Conservation (phyloP, 768 basidiomycete genomes). For the Holtermanniella nyarrowii region DNA sequence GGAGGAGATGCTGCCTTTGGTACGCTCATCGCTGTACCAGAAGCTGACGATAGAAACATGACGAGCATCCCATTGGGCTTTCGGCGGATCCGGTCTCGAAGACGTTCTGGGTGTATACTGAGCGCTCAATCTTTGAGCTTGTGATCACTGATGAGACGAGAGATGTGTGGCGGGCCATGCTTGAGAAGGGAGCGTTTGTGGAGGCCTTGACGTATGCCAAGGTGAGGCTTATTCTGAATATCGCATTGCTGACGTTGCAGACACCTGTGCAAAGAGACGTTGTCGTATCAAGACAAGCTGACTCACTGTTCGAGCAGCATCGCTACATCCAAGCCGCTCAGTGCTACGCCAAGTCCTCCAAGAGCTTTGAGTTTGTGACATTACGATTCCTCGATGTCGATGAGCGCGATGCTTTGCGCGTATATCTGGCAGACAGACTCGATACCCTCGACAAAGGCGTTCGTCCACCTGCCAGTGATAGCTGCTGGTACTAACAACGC, state of each 20-base stretch:
- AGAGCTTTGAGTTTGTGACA: constrained; percentile 83
- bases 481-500: background rate
- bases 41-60: constrained; percentile 51
- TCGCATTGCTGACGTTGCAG: constrained; percentile 43
- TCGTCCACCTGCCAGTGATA: constrained; percentile 41
- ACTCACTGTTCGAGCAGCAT: constrained; percentile 63
- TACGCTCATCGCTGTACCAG: constrained; percentile 41
- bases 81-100: constrained; percentile 73
- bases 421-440: constrained; percentile 76
- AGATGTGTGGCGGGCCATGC: constrained; percentile 86
- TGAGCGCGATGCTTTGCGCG: constrained; percentile 80
- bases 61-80: constrained; percentile 62
- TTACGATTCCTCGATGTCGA: constrained; percentile 80
- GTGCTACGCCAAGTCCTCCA: constrained; percentile 68
- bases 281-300: constrained; percentile 73
- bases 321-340: constrained; percentile 86
- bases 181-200: constrained; percentile 68
- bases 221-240: constrained; percentile 45
- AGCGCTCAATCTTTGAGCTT: constrained; percentile 78
- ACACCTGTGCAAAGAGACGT: constrained; percentile 77
- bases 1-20: constrained; percentile 72
- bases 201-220: constrained; percentile 69
- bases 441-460: constrained; percentile 74
- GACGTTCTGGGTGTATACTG: constrained; percentile 91
- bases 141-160: constrained; percentile 77